Conservation (phyloP, 2,329 filamentous ascomycete genomes). For the Onygena corvina region DNA sequence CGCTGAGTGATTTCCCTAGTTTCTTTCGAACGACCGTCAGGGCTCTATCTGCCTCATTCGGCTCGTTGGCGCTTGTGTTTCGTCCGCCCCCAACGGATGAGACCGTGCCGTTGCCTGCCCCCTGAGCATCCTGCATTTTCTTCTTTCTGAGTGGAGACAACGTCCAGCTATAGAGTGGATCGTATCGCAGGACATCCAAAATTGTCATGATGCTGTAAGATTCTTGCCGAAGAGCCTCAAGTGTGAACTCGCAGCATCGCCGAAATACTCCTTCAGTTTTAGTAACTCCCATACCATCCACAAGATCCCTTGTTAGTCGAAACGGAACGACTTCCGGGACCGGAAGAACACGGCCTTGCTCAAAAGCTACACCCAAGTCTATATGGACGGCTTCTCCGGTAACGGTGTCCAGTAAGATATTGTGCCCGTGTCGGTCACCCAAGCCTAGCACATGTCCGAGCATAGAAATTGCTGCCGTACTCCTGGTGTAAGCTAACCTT, state of each 20-base stretch:
- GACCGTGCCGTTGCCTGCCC: slow-evolving; percentile 30
- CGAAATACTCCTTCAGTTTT: slow-evolving; percentile 93
- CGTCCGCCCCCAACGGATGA: slow-evolving; percentile 25
- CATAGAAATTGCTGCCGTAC: slow-evolving; percentile 89
- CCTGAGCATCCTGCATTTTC: slow-evolving; percentile 50
- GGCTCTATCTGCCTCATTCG: slow-evolving; percentile 77
- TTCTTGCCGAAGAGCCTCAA: slow-evolving; percentile 89
- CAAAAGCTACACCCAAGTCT: slow-evolving; percentile 91
- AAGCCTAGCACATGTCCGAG: slow-evolving; percentile 85
- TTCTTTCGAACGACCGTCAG: slow-evolving; percentile 93
- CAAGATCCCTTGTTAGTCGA: slow-evolving; percentile 80
- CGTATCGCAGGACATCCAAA: slow-evolving; percentile 92
- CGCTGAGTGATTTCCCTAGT: slow-evolving; percentile 82
- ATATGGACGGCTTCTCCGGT: slow-evolving; percentile 95
- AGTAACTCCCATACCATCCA: slow-evolving; percentile 93
- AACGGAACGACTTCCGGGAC: slow-evolving; percentile 95
- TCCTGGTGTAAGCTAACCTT: slow-evolving; percentile 80
- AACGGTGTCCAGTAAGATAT: slow-evolving; percentile 81
- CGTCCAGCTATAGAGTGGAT: slow-evolving; percentile 93
- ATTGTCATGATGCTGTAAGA: slow-evolving; percentile 98
- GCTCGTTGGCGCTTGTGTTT: slow-evolving; percentile 41
- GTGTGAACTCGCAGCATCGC: slow-evolving; percentile 94
- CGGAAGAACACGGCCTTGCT: slow-evolving; percentile 86
- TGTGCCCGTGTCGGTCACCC: slow-evolving; percentile 90
- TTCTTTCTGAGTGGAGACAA: slow-evolving; percentile 59